phyloP scores from a whole-genome alignment of 768 basidiomycete species.

The Pleurotus cornucopiae region DNA sequence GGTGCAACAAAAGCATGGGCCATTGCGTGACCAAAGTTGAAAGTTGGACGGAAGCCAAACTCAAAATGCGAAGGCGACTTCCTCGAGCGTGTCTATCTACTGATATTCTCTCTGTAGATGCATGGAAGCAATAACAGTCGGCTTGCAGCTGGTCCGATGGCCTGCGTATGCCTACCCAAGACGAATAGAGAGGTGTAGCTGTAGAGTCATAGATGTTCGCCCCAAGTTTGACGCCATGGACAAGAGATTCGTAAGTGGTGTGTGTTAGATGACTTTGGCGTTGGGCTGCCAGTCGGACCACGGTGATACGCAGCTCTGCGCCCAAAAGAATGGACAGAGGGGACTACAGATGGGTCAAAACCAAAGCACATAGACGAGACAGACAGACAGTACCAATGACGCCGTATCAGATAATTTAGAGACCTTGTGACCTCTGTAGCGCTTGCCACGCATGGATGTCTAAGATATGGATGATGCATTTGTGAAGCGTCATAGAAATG shows the following conservation, averaged over 20 bases:
- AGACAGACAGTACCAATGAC: constrained; percentile 26
- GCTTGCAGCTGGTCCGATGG: constrained; percentile 33
- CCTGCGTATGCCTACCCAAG: constrained; percentile 44
- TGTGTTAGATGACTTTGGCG: constrained; percentile 19
- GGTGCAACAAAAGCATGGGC: constrained; percentile 52
- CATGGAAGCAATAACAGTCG: constrained; percentile 43
- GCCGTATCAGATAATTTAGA: constrained; percentile 34
- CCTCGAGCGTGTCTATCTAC: constrained; percentile 33
- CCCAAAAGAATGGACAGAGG: constrained; percentile 40
- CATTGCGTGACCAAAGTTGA: constrained; percentile 51
- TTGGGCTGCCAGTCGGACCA: constrained; percentile 40
- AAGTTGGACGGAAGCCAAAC: constrained; percentile 34
- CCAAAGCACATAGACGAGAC: not conserved
- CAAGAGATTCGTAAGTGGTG: constrained; percentile 36
- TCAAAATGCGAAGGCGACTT: constrained; percentile 36
- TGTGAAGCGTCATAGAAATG: not conserved
- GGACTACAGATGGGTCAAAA: constrained; percentile 28
- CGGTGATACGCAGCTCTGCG: constrained; percentile 39
- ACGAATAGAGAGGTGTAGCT: constrained; percentile 39
- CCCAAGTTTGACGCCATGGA: constrained; percentile 35
- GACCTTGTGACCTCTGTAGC: constrained; percentile 32
- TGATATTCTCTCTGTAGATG: constrained; percentile 36
- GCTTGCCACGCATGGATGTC: constrained; percentile 46
- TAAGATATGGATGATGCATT: constrained; percentile 15
- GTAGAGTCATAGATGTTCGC: constrained; percentile 46